Conservation (phyloP, 2,329 filamentous ascomycete species). For the Drechmeria coniospora region DNA sequence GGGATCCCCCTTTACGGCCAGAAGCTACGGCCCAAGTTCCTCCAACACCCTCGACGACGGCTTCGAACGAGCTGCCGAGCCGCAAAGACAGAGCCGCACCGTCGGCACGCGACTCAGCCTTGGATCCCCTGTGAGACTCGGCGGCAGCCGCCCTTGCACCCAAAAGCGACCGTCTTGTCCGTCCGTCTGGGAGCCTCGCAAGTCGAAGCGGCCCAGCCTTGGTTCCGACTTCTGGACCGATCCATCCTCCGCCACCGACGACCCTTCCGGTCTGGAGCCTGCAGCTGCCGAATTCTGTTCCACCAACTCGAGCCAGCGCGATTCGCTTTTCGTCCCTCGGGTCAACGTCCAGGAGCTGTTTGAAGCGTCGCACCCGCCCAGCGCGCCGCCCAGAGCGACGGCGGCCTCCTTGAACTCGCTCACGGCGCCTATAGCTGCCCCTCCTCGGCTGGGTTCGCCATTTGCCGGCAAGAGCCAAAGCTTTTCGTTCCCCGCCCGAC, state of each 20-base stretch:
- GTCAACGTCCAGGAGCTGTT: slow-evolving; percentile 27
- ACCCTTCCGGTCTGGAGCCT: slow-evolving; percentile 6
- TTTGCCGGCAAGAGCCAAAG: slow-evolving; percentile 35
- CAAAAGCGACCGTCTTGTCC: slow-evolving; percentile 40
- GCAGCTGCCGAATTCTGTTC: slow-evolving; percentile 19
- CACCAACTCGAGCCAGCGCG: slow-evolving; percentile 14
- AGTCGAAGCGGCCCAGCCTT: slow-evolving; percentile 36
- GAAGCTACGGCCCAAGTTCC: slow-evolving; percentile 47
- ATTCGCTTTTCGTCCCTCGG: slow-evolving; percentile 25
- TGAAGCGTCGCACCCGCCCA: slow-evolving; percentile 13
- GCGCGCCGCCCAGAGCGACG: slow-evolving; percentile 1
- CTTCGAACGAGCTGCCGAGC: slow-evolving; percentile 15
- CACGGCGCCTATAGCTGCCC: slow-evolving; percentile 17
- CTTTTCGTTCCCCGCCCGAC: slow-evolving; percentile 45
- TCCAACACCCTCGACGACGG: slow-evolving; percentile 30
- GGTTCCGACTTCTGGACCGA: slow-evolving; percentile 38
- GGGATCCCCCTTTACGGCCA: slow-evolving; percentile 39
- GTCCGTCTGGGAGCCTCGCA: slow-evolving; percentile 28
- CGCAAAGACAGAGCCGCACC: slow-evolving; percentile 30
- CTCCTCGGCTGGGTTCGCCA: slow-evolving; percentile 41
- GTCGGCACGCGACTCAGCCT: slow-evolving; percentile 33
- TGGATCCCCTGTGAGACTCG: slow-evolving; percentile 37
- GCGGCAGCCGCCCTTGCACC: slow-evolving; percentile 33
- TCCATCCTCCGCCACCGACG: slow-evolving; percentile 16
- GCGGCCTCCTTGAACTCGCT: slow-evolving; percentile 4